Evolutionary conservation across 1,139 yeast genomes (phyloP), one percentile per base, ranked within the genome.

Genomic region (Yamadazyma trypodendri): DNA sequence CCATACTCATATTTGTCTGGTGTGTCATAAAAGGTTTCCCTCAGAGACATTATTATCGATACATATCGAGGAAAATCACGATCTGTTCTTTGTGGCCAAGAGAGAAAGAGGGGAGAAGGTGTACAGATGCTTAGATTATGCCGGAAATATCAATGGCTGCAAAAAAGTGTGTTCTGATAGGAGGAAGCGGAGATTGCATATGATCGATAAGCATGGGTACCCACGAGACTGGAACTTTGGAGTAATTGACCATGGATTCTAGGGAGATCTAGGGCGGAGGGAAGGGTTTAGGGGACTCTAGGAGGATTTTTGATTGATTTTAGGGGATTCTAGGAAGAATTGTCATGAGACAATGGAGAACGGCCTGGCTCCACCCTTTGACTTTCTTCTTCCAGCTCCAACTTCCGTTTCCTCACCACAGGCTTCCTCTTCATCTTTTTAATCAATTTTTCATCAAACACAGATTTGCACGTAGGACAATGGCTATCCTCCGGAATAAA

Each of bases 401-500:
- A 18, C 40, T 70, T 72, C 44, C 72, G 58, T 49, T 63, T 68
- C 41, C 64, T 65, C 8, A 80, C 79, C 10, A 65, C 70, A 0
- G 89, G 89, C 42, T 70, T 77, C 45, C 75, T 66, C 51, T 66
- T 72, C 37, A 71, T 53, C 43, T 56, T 63, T 2, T 53, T 52
- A 17, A 71, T 43, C 60, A 76, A 38, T 60, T 65, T 36, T 78
- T 85, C 42, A 72, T 77, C 63, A 71, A 68, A 58, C 72, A 71
- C 48, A 58, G 72, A 56, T 64, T 45, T 74, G 68, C 61, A 88
- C 53, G 54, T 84, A 63, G 64, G 79, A 67, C 62, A 78, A 63
- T 47, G 78, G 76, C 61, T 81, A 72, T 46, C 39, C 2, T 59
- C 74, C 55, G 55, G 96, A 63, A 59, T 79, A 74, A 62, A 84